A percentile compares a stretch with the other conserved stretches of the same genome.
Conservation (phyloP, 1,284 basidiomycete species). For the Cryptococcus floricola region DNA sequence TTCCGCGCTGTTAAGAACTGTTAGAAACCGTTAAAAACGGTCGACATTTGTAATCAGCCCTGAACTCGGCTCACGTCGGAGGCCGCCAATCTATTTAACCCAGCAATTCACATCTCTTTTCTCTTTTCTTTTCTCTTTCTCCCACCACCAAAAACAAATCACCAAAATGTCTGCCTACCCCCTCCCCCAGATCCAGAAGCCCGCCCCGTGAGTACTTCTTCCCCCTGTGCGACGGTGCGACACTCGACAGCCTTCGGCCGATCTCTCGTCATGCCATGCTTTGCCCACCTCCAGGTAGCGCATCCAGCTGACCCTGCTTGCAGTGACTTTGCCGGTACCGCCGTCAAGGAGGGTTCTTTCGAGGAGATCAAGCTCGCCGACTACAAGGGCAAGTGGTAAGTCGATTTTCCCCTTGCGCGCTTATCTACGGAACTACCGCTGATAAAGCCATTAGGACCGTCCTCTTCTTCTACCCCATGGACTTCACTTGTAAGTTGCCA, state of each 20-base stretch:
- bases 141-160: neutral
- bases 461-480: slow-evolving; percentile 73
- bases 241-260: neutral
- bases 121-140: slow-evolving; percentile 4
- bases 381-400: slow-evolving; percentile 75
- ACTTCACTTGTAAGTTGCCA: slow-evolving; percentile 28
- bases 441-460: slow-evolving; percentile 57
- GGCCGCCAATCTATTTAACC: neutral
- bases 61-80: neutral
- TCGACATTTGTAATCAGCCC: neutral
- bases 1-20: neutral
- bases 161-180: slow-evolving; percentile 14
- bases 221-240: neutral
- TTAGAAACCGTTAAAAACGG: neutral
- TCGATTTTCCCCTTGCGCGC: neutral
- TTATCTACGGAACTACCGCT: neutral
- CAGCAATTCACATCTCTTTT: slow-evolving; percentile 2
- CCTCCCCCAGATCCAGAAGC: slow-evolving; percentile 42
- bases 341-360: slow-evolving; percentile 71
- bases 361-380: slow-evolving; percentile 67
- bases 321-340: slow-evolving; percentile 62
- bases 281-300: neutral
- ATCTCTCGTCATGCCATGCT: neutral
- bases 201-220: slow-evolving; percentile 40
- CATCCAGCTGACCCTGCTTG: neutral